A percentile compares a stretch with the other conserved stretches of the same genome.
These are phyloP conservation scores for Mycena sp. DNA, from an alignment of 1,284 basidiomycete genomes.

Conservation along the genomic window DNA sequence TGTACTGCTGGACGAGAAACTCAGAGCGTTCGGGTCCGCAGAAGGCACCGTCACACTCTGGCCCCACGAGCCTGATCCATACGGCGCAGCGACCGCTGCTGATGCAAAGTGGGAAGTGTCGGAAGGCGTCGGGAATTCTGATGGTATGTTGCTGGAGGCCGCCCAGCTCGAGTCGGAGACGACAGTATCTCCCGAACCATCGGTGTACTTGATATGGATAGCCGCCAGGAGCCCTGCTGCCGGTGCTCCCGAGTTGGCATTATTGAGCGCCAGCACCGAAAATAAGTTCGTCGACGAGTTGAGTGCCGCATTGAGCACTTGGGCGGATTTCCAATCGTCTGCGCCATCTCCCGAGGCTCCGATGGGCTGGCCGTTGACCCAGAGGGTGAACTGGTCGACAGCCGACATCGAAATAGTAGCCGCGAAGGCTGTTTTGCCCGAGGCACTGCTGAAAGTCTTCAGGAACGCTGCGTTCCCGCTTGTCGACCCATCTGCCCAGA, in stretches of 20 bases:
- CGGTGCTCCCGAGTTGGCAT: neutral
- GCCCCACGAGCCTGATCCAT: conserved; percentile 7
- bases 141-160: neutral
- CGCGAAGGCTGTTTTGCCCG: conserved; percentile 10
- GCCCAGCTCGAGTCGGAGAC: conserved; percentile 8
- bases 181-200: neutral
- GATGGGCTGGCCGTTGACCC: conserved; percentile 12
- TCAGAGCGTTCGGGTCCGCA: neutral
- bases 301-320: neutral
- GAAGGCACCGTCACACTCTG: neutral
- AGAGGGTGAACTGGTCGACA: neutral
- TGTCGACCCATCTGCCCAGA: conserved; percentile 22
- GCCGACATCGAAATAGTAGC: conserved; percentile 12
- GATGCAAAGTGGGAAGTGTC: neutral
- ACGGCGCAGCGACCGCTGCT: neutral
- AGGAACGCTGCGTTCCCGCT: conserved; percentile 14
- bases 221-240: conserved; percentile 15
- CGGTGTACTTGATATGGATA: conserved; percentile 8
- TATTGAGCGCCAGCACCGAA: neutral
- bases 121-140: neutral
- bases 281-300: conserved; percentile 1
- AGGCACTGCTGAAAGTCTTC: conserved; percentile 6
- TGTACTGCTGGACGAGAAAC: neutral
- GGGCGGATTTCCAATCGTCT: conserved; percentile 1
- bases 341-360: neutral